A percentile compares a stretch with the other conserved stretches of the same genome.
phyloP scores from a whole-genome alignment of 768 basidiomycete species.

The Boletus fagicola region DNA sequence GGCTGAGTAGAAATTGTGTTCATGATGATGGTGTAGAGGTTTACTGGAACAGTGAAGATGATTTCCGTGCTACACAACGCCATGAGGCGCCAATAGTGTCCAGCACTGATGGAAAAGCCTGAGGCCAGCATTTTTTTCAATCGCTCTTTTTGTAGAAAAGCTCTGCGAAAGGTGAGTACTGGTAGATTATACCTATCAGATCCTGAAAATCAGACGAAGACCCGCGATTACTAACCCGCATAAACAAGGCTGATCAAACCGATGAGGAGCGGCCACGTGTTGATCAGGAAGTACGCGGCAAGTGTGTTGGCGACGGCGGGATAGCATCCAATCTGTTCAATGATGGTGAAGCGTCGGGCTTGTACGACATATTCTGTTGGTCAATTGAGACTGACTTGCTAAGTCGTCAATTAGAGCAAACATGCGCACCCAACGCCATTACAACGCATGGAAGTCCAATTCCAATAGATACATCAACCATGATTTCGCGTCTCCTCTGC shows the following conservation, averaged over 20 bases:
- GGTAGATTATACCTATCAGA: not conserved
- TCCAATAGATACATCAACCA: conserved; percentile 40
- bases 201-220: too few relatives aligned
- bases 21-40: conserved; percentile 34
- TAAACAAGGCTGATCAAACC: conserved; percentile 23
- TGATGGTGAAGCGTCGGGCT: conserved; percentile 21
- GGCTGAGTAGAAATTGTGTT: conserved; percentile 15
- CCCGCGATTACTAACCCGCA: conserved; percentile 16
- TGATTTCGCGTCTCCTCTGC: conserved; percentile 47
- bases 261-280: conserved; percentile 17
- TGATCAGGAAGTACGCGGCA: conserved; percentile 16
- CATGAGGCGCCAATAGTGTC: conserved; percentile 54
- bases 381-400: not conserved
- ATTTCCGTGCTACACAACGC: conserved; percentile 41
- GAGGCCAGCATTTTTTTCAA: not conserved
- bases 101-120: conserved; percentile 37
- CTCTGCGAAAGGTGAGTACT: conserved; percentile 24
- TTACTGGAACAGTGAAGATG: conserved; percentile 39
- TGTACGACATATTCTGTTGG: conserved; percentile 27
- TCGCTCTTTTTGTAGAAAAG: not conserved
- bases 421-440: conserved; percentile 31
- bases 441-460: conserved; percentile 37
- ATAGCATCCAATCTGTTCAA: conserved; percentile 30
- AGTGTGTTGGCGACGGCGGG: conserved; percentile 9
- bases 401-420: conserved; percentile 6